Evolutionary conservation across 352 stramenopile species (phyloP).

Genomic region (Hyaloperonospora brassicae): DNA sequence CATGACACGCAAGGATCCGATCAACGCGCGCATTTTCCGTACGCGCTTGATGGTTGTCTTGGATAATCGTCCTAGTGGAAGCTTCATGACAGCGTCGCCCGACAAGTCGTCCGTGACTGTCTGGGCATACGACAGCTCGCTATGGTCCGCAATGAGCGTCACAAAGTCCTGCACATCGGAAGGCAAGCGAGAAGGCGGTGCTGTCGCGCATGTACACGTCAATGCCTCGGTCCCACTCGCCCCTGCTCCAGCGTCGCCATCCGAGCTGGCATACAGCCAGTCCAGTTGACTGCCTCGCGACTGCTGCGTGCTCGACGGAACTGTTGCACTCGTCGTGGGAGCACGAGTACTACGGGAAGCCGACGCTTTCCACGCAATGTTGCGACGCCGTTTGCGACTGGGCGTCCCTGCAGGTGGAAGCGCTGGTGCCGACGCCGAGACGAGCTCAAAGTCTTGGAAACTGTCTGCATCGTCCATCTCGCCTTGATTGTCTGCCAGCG

Average conservation of each 20-base stretch:
- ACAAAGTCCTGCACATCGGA: conserved; percentile 44
- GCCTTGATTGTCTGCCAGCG: conserved; percentile 29
- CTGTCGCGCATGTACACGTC: conserved; percentile 16
- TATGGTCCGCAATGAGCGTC: conserved; percentile 36
- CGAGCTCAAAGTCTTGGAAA: conserved; percentile 2
- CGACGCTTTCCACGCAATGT: conserved; percentile 20
- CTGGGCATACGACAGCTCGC: conserved; percentile 32
- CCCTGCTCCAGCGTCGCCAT: no score
- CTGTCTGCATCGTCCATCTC: conserved; percentile 24
- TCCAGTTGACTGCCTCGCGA: no score
- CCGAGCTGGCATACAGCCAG: no score
- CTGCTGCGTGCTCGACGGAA: no score
- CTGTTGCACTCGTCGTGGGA: conserved; percentile 3
- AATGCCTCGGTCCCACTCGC: no score
- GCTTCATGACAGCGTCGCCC: conserved; percentile 36
- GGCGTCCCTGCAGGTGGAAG: no score
- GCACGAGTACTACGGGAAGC: not conserved
- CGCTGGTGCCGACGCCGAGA: no score
- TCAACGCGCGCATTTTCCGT: not conserved
- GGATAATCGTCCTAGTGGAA: conserved; percentile 43
- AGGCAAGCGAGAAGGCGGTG: conserved; percentile 37
- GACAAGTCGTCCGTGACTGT: conserved; percentile 31
- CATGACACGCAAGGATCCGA: no score
- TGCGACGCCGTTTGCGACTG: conserved; percentile 26
- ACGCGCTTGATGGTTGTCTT: conserved; percentile 56